These are phyloP conservation scores for Ilyonectria robusta DNA, from an alignment of 2,329 filamentous ascomycete genomes.

Conservation along the genomic window DNA sequence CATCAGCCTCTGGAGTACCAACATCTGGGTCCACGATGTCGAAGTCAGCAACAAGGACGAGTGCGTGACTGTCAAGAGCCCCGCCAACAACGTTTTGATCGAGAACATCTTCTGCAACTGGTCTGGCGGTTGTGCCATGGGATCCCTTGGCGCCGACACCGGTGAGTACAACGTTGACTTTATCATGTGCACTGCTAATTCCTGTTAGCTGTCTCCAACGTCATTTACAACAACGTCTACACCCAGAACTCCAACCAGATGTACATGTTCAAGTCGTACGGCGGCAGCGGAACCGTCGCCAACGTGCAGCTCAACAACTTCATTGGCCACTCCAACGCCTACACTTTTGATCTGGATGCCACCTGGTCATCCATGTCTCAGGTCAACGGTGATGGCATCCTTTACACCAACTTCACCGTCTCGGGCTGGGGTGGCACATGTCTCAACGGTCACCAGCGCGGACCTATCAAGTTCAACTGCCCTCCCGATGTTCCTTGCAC, in stretches of 20 bases:
- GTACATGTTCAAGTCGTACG: conserved; percentile 45
- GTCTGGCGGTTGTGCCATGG: conserved; percentile 42
- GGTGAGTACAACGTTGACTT: conserved; percentile 10
- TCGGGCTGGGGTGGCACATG: conserved; percentile 42
- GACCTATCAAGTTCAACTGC: conserved; percentile 43
- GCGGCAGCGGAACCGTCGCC: conserved; percentile 38
- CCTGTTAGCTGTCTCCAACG: conserved; percentile 32
- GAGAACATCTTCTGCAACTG: conserved; percentile 44
- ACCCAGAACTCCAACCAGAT: conserved; percentile 42
- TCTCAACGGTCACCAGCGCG: conserved; percentile 34
- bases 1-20: conserved; percentile 38
- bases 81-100: conserved; percentile 38
- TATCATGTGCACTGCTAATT: neutral
- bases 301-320: conserved; percentile 42
- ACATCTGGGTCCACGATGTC: conserved; percentile 40
- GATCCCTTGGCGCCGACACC: conserved; percentile 29
- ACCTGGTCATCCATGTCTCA: conserved; percentile 38
- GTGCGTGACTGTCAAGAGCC: conserved; percentile 41
- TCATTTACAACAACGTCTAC: conserved; percentile 42
- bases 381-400: conserved; percentile 31
- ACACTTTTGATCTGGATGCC: conserved; percentile 38
- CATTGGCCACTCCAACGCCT: conserved; percentile 41
- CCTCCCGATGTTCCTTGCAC: conserved; percentile 36
- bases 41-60: conserved; percentile 45
- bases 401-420: conserved; percentile 41